Evolutionary conservation across 2,329 filamentous ascomycete genomes (phyloP).

Genomic region (Sporothrix inflata): DNA sequence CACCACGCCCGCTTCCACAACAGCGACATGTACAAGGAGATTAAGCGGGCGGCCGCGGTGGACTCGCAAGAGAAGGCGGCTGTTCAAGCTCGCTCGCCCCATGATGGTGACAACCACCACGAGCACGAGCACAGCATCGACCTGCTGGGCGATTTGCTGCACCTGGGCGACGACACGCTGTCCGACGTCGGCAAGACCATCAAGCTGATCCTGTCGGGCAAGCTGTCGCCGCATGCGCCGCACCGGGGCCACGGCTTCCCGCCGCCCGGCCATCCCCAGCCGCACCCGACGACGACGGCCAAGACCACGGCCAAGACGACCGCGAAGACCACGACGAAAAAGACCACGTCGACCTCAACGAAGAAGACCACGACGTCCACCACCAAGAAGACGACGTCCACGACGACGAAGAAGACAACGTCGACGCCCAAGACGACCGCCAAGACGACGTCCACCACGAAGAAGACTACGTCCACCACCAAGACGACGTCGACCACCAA

Average conservation of each 20-base stretch:
- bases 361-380: neutral
- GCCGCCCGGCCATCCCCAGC: neutral
- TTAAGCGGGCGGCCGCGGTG: conserved; percentile 21
- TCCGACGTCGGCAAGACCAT: conserved; percentile 43
- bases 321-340: neutral
- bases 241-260: neutral
- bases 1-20: conserved; percentile 24
- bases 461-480: neutral
- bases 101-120: neutral
- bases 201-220: conserved; percentile 43
- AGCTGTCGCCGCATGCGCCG: conserved; percentile 9
- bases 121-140: neutral
- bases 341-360: neutral
- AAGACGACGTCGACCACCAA: neutral
- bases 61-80: neutral
- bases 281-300: neutral
- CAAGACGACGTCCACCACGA: neutral
- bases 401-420: neutral
- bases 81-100: neutral
- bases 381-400: neutral
- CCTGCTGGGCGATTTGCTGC: conserved; percentile 46
- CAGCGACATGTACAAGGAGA: conserved; percentile 28
- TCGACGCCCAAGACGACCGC: neutral
- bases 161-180: conserved; percentile 39
- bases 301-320: neutral